Base-by-base conservation (phyloP, 139 green algal species). In the Chlorella sorokiniana region DNA sequence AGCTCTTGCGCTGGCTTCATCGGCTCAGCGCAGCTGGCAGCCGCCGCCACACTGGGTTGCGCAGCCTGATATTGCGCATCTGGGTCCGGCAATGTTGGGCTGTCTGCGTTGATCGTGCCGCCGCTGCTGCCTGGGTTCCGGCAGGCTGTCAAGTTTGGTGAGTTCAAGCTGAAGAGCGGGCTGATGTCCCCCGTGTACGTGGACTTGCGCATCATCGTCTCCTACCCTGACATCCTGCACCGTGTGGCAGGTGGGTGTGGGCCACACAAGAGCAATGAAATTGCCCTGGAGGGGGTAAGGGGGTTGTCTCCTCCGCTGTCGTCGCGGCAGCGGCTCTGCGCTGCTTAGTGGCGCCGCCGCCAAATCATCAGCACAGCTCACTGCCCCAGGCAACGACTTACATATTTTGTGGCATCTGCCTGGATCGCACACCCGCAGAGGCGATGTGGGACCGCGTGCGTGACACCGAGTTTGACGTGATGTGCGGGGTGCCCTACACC, bases 401-500 rank as follows among this genome's bases (percentile, higher is more conserved):
- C n/a, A n/a, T n/a, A n/a, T n/a, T n/a, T n/a, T n/a, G n/a, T n/a
- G n/a, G n/a, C n/a, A n/a, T n/a, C n/a, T n/a, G n/a, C n/a, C n/a
- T n/a, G n/a, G n/a, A n/a, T n/a, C n/a, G n/a, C n/a, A 22, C 56
- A 33, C 6, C 18, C 33, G 29, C 54, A 79, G 73, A 96, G 64
- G 89, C 95, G 69, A 98, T 99, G 93, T 98, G 93, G 93, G 88
- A 88, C 37, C 76, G 84, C 1, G 88, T 97, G 10, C 42, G 86
- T 42, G 86, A 88, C 51, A 42, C 68, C 10, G 84, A 86, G 27
- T 99, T 99, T 88, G 95, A 99, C 84, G 91, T 97, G 69, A 97
- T 99, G 79, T 99, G 97, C 85, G 97, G 97, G 61, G 97, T 99
- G 83, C 97, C 97, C 25, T 99, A 99, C 94, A 99, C 97, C 4